These are phyloP conservation scores for Phallus indusiatus DNA, from an alignment of 768 basidiomycete species.

Conservation along the genomic window DNA sequence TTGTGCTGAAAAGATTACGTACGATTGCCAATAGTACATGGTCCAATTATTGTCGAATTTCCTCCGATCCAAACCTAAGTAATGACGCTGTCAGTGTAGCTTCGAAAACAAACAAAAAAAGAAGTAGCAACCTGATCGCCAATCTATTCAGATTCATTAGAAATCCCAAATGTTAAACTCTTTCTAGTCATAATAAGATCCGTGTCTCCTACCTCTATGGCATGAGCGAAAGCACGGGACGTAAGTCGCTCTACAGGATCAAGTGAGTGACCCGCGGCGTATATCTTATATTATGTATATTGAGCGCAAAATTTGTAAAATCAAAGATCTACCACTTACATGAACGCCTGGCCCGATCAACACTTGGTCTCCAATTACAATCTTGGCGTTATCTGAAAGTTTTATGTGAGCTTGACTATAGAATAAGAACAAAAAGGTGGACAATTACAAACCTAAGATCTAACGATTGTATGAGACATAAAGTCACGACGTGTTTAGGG, in stretches of 20 bases:
- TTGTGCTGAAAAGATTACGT: neutral
- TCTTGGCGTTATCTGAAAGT: neutral
- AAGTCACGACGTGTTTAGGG: neutral
- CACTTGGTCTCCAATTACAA: neutral
- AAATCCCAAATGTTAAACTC: neutral
- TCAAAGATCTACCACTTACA: neutral
- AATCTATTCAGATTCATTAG: neutral
- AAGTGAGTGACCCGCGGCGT: neutral
- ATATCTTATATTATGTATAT: neutral
- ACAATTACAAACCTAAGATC: neutral
- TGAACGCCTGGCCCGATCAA: neutral
- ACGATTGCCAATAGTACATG: neutral
- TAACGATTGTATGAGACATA: neutral
- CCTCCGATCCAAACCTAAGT: neutral
- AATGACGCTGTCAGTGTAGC: neutral
- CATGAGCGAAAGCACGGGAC: neutral
- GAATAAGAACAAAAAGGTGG: neutral
- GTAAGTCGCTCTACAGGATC: neutral
- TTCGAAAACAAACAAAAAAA: neutral
- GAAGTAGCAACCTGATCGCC: neutral
- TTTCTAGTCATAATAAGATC: neutral
- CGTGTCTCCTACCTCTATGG: neutral
- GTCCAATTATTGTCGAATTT: neutral
- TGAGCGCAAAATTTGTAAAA: neutral
- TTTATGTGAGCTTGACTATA: neutral